Conservation (phyloP, 2,329 filamentous ascomycete genomes). For the Periglandula ipomoeae region DNA sequence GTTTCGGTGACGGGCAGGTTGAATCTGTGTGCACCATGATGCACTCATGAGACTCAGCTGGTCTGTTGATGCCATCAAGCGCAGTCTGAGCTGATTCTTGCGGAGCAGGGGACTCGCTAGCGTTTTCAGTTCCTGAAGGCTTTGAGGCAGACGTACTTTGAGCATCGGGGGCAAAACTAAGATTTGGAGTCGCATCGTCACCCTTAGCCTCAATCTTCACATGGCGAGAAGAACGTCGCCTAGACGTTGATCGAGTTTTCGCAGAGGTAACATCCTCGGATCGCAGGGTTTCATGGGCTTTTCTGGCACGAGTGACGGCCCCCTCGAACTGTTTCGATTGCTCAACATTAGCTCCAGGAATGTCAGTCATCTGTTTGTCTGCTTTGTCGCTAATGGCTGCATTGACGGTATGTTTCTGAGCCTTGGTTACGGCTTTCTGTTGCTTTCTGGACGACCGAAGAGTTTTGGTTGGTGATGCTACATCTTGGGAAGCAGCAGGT, state of each 20-base stretch:
- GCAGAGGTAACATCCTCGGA: neutral
- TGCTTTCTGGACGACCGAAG: conserved; percentile 10
- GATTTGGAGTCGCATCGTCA: too few species aligned
- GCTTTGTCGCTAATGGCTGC: neutral
- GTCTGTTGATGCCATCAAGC: neutral
- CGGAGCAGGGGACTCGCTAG: neutral
- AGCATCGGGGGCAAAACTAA: conserved; percentile 6
- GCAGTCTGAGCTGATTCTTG: neutral
- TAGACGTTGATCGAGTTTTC: neutral
- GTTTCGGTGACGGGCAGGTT: conserved; percentile 10
- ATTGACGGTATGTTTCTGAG: neutral
- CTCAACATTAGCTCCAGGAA: neutral
- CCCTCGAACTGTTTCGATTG: neutral
- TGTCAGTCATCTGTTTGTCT: neutral
- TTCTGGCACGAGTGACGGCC: conserved; percentile 4
- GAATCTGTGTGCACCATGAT: conserved; percentile 16
- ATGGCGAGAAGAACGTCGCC: conserved; percentile 4
- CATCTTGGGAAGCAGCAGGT: conserved; percentile 8
- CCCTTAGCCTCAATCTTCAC: neutral
- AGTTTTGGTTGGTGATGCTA: conserved; percentile 10
- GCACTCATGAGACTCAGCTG: conserved; percentile 6
- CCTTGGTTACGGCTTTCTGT: conserved; percentile 4
- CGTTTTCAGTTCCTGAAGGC: neutral
- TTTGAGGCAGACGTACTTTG: neutral
- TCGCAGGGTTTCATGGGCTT: neutral